Evolutionary conservation across 1,139 yeast species (phyloP).

Genomic region (Candida frijolesensis): DNA sequence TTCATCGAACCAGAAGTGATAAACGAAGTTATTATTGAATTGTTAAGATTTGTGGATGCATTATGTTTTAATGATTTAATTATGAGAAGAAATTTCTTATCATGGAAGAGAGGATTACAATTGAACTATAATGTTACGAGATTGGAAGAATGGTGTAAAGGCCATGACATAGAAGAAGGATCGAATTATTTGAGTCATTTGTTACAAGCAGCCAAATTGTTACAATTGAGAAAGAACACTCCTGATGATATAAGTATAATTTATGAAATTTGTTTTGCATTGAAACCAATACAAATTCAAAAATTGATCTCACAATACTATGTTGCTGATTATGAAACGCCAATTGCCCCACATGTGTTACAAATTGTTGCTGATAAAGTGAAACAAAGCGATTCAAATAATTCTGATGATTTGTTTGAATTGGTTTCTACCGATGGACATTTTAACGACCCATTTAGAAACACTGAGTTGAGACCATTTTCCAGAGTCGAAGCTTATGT

Average conservation of each 20-base stretch:
- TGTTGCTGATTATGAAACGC: constrained; percentile 94
- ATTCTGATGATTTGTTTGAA: constrained; percentile 68
- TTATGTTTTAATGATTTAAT: constrained; percentile 93
- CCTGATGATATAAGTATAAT: constrained; percentile 90
- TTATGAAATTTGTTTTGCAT: constrained; percentile 92
- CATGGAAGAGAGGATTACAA: constrained; percentile 98
- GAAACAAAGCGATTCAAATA: constrained; percentile 58
- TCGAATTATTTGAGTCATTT: constrained; percentile 85
- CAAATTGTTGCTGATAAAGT: constrained; percentile 86
- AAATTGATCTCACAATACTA: constrained; percentile 86
- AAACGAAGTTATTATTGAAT: constrained; percentile 82
- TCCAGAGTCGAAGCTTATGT: constrained; percentile 93
- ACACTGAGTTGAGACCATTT: constrained; percentile 81
- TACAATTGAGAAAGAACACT: constrained; percentile 89
- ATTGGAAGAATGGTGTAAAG: constrained; percentile 97
- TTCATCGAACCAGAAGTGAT: constrained; percentile 84
- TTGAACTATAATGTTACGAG: constrained; percentile 95
- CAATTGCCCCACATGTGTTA: constrained; percentile 82
- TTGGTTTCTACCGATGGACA: constrained; percentile 78
- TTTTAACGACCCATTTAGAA: constrained; percentile 85
- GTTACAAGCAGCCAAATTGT: constrained; percentile 89
- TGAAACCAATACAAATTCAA: constrained; percentile 93
- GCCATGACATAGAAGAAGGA: constrained; percentile 90
- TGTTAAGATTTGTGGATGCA: constrained; percentile 87
- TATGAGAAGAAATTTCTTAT: constrained; percentile 90